phyloP scores from a whole-genome alignment of 495 filamentous ascomycete species.

The Chaetomium fimeti region DNA sequence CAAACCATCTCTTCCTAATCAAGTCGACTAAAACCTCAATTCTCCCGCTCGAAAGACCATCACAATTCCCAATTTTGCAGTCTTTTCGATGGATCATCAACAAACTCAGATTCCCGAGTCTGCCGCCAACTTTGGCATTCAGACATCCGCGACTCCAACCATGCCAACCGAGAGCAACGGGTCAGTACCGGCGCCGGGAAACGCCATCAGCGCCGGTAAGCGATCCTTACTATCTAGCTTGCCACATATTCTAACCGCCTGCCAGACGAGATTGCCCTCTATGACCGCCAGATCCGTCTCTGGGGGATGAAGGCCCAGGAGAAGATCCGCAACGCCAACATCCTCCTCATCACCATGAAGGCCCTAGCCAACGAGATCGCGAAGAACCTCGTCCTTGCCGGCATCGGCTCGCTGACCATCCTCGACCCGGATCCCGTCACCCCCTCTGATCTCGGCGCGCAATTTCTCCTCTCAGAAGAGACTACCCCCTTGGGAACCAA shows the following conservation, averaged over 20 bases:
- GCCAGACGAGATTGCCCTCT: slow-evolving; percentile 92
- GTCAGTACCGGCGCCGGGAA: slow-evolving; percentile 2
- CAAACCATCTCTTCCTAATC: neutral
- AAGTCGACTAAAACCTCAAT: neutral
- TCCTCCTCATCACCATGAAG: slow-evolving; percentile 83
- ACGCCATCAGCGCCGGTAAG: slow-evolving; percentile 33
- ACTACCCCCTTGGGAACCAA: slow-evolving; percentile 71
- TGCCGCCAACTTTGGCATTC: neutral
- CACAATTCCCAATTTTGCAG: neutral
- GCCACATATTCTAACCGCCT: slow-evolving; percentile 9
- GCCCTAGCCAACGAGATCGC: slow-evolving; percentile 94
- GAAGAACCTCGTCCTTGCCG: slow-evolving; percentile 95
- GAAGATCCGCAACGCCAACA: slow-evolving; percentile 84
- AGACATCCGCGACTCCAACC: neutral
- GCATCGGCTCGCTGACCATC: slow-evolving; percentile 87
- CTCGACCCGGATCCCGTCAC: slow-evolving; percentile 76
- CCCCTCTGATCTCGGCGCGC: slow-evolving; percentile 78
- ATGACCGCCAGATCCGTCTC: slow-evolving; percentile 96
- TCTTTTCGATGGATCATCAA: slow-evolving; percentile 7
- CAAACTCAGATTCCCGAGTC: neutral
- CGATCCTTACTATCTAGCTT: neutral
- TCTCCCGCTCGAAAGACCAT: neutral
- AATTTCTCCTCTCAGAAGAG: slow-evolving; percentile 78
- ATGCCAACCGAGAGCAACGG: slow-evolving; percentile 1
- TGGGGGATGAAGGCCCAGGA: slow-evolving; percentile 95